Evolutionary conservation across 2,329 filamentous ascomycete species (phyloP).

Genomic region (Colletotrichum ledebouriae): DNA sequence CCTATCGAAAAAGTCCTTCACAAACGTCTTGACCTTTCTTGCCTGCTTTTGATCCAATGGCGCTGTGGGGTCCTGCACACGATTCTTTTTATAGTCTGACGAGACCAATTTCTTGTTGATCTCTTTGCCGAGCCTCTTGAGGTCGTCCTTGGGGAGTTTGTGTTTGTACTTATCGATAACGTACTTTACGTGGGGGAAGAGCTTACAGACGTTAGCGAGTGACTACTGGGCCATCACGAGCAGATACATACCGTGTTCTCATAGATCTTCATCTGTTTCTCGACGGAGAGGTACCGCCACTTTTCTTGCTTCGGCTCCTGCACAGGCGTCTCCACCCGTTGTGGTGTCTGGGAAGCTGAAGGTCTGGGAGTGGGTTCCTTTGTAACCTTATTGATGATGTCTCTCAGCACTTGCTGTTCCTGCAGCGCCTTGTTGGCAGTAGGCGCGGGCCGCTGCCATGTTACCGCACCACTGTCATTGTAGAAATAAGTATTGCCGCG

Average conservation of each 20-base stretch:
- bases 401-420: constrained; percentile 81
- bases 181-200: constrained; percentile 87
- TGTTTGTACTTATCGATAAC: constrained; percentile 89
- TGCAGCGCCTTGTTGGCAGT: constrained; percentile 75
- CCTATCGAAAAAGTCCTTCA: constrained; percentile 85
- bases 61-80: constrained; percentile 84
- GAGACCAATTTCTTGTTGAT: constrained; percentile 90
- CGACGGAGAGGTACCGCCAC: constrained; percentile 77
- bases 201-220: constrained; percentile 59
- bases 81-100: constrained; percentile 90
- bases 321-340: constrained; percentile 66
- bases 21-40: constrained; percentile 85
- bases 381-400: constrained; percentile 87
- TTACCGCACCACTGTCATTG: constrained; percentile 80
- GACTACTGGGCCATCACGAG: background rate
- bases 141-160: constrained; percentile 84
- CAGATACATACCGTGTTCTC: constrained; percentile 83
- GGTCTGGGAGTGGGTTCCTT: constrained; percentile 72
- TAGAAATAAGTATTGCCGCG: constrained; percentile 89
- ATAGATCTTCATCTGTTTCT: constrained; percentile 96
- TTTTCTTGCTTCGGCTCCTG: constrained; percentile 76
- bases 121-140: constrained; percentile 74
- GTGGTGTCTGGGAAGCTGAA: constrained; percentile 73
- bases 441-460: constrained; percentile 81
- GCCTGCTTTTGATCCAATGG: constrained; percentile 80